Percentiles rank a stretch among this genome's conserved stretches.
These are phyloP conservation scores for Tetracentron sinense DNA, from an alignment of 164 flowering plant species.

Conservation along the genomic window DNA sequence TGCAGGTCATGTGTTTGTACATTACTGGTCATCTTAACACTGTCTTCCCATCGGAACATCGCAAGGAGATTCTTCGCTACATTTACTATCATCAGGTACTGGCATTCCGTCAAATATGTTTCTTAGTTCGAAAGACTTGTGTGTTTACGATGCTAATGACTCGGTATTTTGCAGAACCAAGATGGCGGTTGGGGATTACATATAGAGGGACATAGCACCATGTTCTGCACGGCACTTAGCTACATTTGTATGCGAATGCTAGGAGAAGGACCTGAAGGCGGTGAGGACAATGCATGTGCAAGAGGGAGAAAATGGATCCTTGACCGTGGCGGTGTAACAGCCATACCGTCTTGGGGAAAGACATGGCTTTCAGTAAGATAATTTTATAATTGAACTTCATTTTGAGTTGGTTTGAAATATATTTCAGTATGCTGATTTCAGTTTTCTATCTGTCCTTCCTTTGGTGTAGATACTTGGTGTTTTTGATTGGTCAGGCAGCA, in stretches of 20 bases:
- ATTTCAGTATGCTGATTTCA: neutral
- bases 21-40: slow-evolving; percentile 15
- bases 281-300: neutral
- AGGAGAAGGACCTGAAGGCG: slow-evolving; percentile 20
- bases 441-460: neutral
- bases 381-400: too few species aligned
- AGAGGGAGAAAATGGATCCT: slow-evolving; percentile 19
- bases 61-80: slow-evolving; percentile 22
- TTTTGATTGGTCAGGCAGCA: slow-evolving; percentile 42
- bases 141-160: too few species aligned
- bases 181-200: too few species aligned
- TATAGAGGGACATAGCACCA: slow-evolving; percentile 20
- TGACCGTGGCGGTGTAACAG: slow-evolving; percentile 17
- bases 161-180: slow-evolving; percentile 7
- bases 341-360: slow-evolving; percentile 27
- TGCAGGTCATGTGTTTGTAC: slow-evolving; percentile 15
- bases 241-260: slow-evolving; percentile 18
- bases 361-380: slow-evolving; percentile 27
- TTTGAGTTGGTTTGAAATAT: neutral
- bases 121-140: too few species aligned
- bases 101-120: too few species aligned
- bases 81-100: slow-evolving; percentile 18
- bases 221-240: slow-evolving; percentile 18
- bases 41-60: slow-evolving; percentile 13
- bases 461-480: slow-evolving; percentile 34